Conservation (phyloP, 805 yeast species). For the Hemisphaericaspora nanyangensis region DNA sequence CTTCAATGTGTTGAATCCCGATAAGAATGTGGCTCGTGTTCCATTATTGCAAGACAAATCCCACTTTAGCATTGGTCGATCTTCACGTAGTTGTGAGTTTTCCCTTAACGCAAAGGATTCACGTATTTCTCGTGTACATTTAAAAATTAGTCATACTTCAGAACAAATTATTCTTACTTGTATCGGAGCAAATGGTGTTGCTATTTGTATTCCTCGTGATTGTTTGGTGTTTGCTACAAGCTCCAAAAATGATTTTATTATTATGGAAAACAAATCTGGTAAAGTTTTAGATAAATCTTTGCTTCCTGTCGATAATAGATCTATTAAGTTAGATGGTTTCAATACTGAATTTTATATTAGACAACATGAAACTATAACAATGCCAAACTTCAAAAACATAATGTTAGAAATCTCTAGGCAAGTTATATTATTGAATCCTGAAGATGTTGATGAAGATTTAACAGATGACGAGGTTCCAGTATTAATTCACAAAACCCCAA, state of each 20-base stretch:
- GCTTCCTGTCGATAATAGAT: slow-evolving; percentile 3
- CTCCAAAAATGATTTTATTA: slow-evolving; percentile 16
- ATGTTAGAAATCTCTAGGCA: slow-evolving; percentile 72
- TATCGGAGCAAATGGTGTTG: slow-evolving; percentile 78
- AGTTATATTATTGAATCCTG: slow-evolving; percentile 47
- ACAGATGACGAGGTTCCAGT: slow-evolving; percentile 42
- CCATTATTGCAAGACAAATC: slow-evolving; percentile 38
- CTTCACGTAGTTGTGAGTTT: slow-evolving; percentile 56
- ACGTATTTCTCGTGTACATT: slow-evolving; percentile 66
- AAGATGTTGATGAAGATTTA: slow-evolving; percentile 38
- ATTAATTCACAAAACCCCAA: slow-evolving; percentile 6
- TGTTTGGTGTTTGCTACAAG: slow-evolving; percentile 28
- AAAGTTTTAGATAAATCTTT: slow-evolving; percentile 15
- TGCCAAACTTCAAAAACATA: slow-evolving; percentile 63
- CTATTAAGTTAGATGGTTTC: slow-evolving; percentile 38
- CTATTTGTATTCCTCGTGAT: slow-evolving; percentile 56
- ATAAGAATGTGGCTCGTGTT: slow-evolving; percentile 27
- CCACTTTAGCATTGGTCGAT: slow-evolving; percentile 58
- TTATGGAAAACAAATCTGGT: slow-evolving; percentile 21
- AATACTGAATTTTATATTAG: slow-evolving; percentile 55
- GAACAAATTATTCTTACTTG: slow-evolving; percentile 57
- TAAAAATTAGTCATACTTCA: slow-evolving; percentile 43
- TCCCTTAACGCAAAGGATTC: slow-evolving; percentile 46
- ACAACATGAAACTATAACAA: slow-evolving; percentile 57
- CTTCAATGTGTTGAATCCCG: slow-evolving; percentile 35